Conservation (phyloP, 148 eudicot species). For the Rhododendron kiyosumense region DNA sequence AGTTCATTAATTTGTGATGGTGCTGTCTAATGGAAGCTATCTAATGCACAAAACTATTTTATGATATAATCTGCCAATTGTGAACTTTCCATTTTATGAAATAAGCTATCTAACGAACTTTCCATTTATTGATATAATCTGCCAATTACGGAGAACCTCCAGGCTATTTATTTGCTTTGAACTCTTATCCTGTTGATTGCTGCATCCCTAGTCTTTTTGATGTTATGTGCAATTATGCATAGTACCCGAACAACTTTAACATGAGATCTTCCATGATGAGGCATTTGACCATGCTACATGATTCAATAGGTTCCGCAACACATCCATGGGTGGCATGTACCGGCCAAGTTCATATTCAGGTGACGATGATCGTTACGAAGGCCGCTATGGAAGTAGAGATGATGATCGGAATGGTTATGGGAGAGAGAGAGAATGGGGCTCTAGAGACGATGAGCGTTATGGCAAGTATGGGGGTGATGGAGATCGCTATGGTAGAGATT, state of each 20-base stretch:
- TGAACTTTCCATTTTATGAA: background rate
- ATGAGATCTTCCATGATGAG: background rate
- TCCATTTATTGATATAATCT: background rate
- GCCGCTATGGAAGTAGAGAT: conserved; percentile 49
- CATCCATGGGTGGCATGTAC: conserved; percentile 73
- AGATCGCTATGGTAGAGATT: conserved; percentile 58
- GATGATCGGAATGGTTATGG: conserved; percentile 83
- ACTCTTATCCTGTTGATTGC: background rate
- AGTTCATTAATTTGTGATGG: background rate
- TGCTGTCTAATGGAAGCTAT: background rate
- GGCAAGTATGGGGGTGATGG: conserved; percentile 67
- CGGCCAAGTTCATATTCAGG: conserved; percentile 59
- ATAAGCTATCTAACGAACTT: background rate
- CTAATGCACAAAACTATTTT: background rate
- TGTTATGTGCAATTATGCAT: background rate
- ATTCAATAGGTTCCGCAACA: conserved; percentile 57
- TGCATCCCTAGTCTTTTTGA: background rate
- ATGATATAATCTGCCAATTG: background rate
- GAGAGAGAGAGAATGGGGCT: conserved; percentile 68
- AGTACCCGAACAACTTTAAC: background rate
- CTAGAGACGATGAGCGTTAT: conserved; percentile 62
- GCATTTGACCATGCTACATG: conserved; percentile 5
- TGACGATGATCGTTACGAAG: conserved; percentile 58
- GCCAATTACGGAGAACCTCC: background rate
- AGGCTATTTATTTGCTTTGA: background rate